Base-by-base conservation (phyloP, 805 yeast species). In the Ogataea pignaliae region DNA sequence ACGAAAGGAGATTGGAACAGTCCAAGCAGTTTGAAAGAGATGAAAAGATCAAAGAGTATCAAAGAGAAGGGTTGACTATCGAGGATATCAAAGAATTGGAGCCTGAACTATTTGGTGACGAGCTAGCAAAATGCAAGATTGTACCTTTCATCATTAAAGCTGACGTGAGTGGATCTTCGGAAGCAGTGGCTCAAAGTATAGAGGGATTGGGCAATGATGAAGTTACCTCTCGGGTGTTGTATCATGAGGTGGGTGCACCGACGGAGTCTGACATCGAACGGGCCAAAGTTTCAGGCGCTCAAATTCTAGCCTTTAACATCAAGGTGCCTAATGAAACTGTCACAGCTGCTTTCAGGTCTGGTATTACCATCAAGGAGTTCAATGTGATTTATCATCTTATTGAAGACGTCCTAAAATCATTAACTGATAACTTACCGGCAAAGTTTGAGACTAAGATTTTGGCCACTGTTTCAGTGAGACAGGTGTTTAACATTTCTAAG, bases 91-190 rank as follows among this genome's bases (percentile, higher is more conserved):
- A 59, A 29, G 70, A 62, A 29, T 41, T 43, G 54, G 67, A 52
- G 42, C 61, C 66, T 3, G 66, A 62, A 29, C 26, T 64, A 13
- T 61, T 62, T 43, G 70, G 57, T 8, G 52, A 50, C 11, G 66
- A 59, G 9, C 68, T 60, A 3, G 54, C 53, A 3, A 54, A 54
- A 3, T 47, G 51, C 2, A 61, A 66, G 12, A 66, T 65, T 11
- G 65, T 79, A 4, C 78, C 79, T 29, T 88, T 83, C 51, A 81
- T 93, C 26, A 71, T 93, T 31, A 88, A 87, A 59, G 86, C 96
- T 0, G 99, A 93, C 65, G 97, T 91, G 1, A 82, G 83, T 53
- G 99, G 99, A 0, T 90, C 98, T 0, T 85, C 87, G 0, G 99
- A 93, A 60, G 99, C 99, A 1, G 85, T 93, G 30, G 75, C 70